Evolutionary conservation across 306 rosid species (phyloP).

Genomic region (Rosa persica): DNA sequence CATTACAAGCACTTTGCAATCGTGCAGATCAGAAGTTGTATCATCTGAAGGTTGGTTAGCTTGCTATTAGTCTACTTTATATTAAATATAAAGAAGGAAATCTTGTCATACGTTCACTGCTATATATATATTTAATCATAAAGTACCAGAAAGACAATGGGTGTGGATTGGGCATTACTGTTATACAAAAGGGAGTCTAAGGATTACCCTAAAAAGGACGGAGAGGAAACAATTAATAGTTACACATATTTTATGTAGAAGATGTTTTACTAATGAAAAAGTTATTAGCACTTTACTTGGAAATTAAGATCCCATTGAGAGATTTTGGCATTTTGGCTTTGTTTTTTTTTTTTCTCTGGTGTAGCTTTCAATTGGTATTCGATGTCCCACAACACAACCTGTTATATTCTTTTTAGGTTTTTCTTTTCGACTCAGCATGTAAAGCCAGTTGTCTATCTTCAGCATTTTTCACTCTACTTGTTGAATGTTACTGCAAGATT

Average conservation of each 20-base stretch:
- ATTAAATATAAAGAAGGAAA: not conserved
- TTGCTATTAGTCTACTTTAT: not conserved
- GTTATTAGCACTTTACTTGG: not conserved
- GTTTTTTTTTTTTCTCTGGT: not conserved
- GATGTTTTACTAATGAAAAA: not conserved
- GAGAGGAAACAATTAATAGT: not conserved
- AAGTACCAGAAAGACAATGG: not conserved
- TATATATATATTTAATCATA: not conserved
- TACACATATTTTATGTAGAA: not conserved
- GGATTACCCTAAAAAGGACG: too few relatives aligned
- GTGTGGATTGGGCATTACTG: not conserved
- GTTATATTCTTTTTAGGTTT: not conserved
- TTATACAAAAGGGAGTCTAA: not conserved
- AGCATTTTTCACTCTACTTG: not conserved
- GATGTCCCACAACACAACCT: not conserved
- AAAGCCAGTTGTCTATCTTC: not conserved
- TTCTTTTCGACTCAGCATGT: not conserved
- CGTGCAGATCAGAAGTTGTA: conserved; percentile 96
- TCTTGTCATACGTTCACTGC: not conserved
- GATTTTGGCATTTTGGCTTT: not conserved
- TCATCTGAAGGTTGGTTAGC: conserved; percentile 79
- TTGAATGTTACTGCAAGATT: not conserved
- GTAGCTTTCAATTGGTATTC: not conserved
- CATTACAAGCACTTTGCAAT: conserved; percentile 70
- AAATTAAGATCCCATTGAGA: not conserved